Evolutionary conservation across 2,329 filamentous ascomycete genomes (phyloP).

Genomic region (Colletotrichum lindemuthianum): DNA sequence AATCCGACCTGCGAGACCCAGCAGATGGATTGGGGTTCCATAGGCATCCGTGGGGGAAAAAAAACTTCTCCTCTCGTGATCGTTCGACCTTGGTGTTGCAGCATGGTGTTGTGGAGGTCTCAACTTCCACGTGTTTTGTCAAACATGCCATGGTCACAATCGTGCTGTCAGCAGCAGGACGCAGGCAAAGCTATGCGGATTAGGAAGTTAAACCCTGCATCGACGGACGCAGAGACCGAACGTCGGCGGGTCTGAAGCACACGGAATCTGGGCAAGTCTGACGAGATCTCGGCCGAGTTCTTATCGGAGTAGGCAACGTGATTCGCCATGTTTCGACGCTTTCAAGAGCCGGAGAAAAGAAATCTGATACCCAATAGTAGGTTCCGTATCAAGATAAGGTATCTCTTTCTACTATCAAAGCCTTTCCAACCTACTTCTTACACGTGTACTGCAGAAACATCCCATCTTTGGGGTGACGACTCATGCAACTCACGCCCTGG

Average conservation of each 20-base stretch:
- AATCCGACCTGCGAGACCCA: background rate
- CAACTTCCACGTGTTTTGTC: no score
- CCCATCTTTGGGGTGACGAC: background rate
- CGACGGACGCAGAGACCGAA: background rate
- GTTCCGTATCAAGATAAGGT: conserved; percentile 3
- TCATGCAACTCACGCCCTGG: background rate
- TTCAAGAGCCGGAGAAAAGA: no score
- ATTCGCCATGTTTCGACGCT: background rate
- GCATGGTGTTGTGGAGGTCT: background rate
- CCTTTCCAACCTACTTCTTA: no score
- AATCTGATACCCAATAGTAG: no score
- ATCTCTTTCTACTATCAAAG: background rate
- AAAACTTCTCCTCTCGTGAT: no score
- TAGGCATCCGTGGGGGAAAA: no score
- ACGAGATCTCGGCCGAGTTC: conserved; percentile 5
- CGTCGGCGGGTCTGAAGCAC: background rate
- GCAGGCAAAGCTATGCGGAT: conserved; percentile 9
- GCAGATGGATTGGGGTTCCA: conserved; percentile 3
- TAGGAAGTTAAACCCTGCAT: conserved; percentile 14
- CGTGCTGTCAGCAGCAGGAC: no score
- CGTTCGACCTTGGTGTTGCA: no score
- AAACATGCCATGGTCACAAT: no score
- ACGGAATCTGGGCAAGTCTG: background rate
- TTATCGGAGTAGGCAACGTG: background rate
- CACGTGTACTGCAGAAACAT: background rate